Base-by-base conservation (phyloP, 192 early-diverging fungal species). In the Anaeromyces robustus region DNA sequence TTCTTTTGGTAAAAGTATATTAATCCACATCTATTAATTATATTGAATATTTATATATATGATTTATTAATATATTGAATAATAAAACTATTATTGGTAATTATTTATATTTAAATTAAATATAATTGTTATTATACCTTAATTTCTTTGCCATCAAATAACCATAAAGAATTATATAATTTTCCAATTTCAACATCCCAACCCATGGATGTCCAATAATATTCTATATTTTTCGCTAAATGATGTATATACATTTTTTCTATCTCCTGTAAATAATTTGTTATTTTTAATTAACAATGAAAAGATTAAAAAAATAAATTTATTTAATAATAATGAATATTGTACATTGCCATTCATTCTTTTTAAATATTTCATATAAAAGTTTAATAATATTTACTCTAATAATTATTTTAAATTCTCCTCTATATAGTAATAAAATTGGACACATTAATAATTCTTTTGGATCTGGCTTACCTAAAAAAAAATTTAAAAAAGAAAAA, bases 161-260 rank as follows among this genome's bases (percentile, higher is more conserved):
- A 87, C 93, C 94, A 95, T 77, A 95, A 81, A 4, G 94, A 92
- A 79, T 86, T 90, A 29, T 84, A 83, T 17, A 93, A 81, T 34
- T 86, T 87, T 52, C 86, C 86, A n/a, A 90, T 68, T 68, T 68
- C 52, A n/a, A 68, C 52, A 68, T 68, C 52, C 28, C 87, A 85
- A 41, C 87, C 87, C 19, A 86, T 85, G 0, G 90, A 89, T 29
- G 92, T 87, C 93, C 93, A 95, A 84, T 93, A 94, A 83, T 88
- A 92, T 82, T 95, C 94, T 18, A 93, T 84, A 52, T 89, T 88
- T 29, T 91, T 88, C 12, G 88, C 81, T 29, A 95, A 78, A 31
- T 84, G 81, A 22, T 88, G 84, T 26, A 88, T 80, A 77, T 92
- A 86, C 92, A 89, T 86, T 41, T 80, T 81, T 81, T 84, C 86